These are phyloP conservation scores for Magnusiomyces starmeri DNA, from an alignment of 1,139 yeast genomes.

Conservation along the genomic window DNA sequence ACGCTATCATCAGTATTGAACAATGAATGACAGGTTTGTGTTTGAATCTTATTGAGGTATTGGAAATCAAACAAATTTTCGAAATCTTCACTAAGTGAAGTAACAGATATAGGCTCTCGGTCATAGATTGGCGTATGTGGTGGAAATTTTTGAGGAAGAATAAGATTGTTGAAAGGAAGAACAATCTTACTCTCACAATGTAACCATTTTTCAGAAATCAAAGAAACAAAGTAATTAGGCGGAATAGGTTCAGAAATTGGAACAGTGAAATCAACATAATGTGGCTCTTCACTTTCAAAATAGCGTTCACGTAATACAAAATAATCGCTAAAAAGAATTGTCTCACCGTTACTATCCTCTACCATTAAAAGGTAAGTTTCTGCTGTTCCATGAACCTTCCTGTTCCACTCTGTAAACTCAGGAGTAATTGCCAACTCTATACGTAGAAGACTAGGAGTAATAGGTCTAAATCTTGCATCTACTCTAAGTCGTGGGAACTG, in stretches of 20 bases:
- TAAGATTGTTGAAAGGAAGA: constrained; percentile 47
- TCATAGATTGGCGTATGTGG: constrained; percentile 52
- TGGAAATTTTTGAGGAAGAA: constrained; percentile 63
- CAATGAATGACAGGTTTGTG: constrained; percentile 57
- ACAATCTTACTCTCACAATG: constrained; percentile 65
- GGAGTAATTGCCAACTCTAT: constrained; percentile 65
- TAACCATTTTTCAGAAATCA: constrained; percentile 80
- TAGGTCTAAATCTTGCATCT: constrained; percentile 62
- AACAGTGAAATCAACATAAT: constrained; percentile 58
- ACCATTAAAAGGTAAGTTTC: constrained; percentile 65
- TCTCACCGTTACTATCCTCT: constrained; percentile 81
- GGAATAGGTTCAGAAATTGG: constrained; percentile 54
- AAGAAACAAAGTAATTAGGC: constrained; percentile 66
- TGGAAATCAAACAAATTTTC: constrained; percentile 36
- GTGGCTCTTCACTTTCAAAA: constrained; percentile 42
- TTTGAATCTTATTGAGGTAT: constrained; percentile 62
- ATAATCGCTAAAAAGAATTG: constrained; percentile 51
- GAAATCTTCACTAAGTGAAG: constrained; percentile 44
- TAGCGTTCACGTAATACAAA: constrained; percentile 46
- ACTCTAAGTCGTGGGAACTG: constrained; percentile 65
- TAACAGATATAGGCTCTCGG: constrained; percentile 42
- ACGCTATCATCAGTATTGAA: constrained; percentile 53
- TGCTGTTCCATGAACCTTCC: constrained; percentile 49
- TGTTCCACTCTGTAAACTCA: constrained; percentile 65
- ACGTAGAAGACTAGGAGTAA: constrained; percentile 58